Conservation (phyloP, 75 land plant genomes). For the Picea glauca region DNA sequence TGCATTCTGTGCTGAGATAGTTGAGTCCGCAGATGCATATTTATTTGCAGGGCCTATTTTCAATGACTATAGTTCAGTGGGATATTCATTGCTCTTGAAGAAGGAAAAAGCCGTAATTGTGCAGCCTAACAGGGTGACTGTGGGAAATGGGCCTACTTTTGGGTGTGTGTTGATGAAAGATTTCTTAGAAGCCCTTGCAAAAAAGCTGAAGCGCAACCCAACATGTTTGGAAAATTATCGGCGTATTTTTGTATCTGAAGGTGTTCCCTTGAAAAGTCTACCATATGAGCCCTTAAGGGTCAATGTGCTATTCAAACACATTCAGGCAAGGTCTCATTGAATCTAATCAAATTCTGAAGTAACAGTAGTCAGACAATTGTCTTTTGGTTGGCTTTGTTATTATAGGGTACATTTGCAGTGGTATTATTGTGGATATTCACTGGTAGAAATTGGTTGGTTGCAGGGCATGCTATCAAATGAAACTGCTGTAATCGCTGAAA, state of each 20-base stretch:
- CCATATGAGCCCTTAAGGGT: constrained; percentile 52
- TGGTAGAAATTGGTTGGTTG: neutral
- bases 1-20: constrained; percentile 39
- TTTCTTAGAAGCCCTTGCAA: constrained; percentile 32
- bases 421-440: neutral
- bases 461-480: constrained; percentile 39
- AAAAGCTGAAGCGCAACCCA: constrained; percentile 27
- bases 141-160: constrained; percentile 32
- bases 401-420: neutral
- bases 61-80: constrained; percentile 61
- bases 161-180: constrained; percentile 53
- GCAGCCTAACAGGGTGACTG: constrained; percentile 34
- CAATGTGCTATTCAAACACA: constrained; percentile 56
- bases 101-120: constrained; percentile 42
- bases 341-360: neutral
- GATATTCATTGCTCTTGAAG: constrained; percentile 47
- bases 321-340: constrained; percentile 29
- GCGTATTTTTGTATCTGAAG: constrained; percentile 54
- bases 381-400: neutral
- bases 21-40: constrained; percentile 59
- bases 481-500: constrained; percentile 41
- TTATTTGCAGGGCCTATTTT: constrained; percentile 53
- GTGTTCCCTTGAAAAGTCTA: constrained; percentile 25
- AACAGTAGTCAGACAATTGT: neutral
- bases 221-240: constrained; percentile 46